phyloP scores from a whole-genome alignment of 2,329 filamentous ascomycete genomes.

The Colletotrichum sidae region DNA sequence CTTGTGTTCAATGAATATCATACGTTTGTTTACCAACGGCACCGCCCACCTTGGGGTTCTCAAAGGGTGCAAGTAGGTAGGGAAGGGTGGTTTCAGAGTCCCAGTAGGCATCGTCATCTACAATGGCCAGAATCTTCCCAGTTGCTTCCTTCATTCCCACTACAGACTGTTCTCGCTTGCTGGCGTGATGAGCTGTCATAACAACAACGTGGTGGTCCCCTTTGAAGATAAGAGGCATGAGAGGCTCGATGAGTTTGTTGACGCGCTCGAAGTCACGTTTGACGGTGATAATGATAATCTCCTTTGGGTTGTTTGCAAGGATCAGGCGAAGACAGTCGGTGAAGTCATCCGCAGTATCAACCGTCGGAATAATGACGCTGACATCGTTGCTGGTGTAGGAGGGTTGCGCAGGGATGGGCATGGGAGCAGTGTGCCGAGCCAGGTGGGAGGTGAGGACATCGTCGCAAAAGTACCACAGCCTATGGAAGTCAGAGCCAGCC shows the following conservation, averaged over 20 bases:
- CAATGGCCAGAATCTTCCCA: slow-evolving; percentile 42
- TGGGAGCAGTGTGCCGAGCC: neutral
- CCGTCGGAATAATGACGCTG: slow-evolving; percentile 44
- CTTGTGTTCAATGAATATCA: neutral
- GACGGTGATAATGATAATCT: slow-evolving; percentile 45
- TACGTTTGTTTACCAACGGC: slow-evolving; percentile 41
- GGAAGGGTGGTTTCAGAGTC: slow-evolving; percentile 24
- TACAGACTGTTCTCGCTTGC: slow-evolving; percentile 44
- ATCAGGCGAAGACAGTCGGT: slow-evolving; percentile 39
- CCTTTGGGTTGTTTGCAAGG: slow-evolving; percentile 40
- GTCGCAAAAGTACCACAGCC: slow-evolving; percentile 24
- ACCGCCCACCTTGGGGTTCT: slow-evolving; percentile 40
- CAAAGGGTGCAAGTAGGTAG: slow-evolving; percentile 43
- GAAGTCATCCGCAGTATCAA: slow-evolving; percentile 40
- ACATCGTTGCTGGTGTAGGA: slow-evolving; percentile 38
- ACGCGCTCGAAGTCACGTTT: slow-evolving; percentile 27
- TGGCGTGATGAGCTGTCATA: slow-evolving; percentile 35
- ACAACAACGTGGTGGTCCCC: slow-evolving; percentile 35
- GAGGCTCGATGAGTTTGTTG: slow-evolving; percentile 9
- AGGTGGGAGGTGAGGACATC: slow-evolving; percentile 18
- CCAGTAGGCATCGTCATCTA: slow-evolving; percentile 46
- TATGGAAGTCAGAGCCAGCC: neutral
- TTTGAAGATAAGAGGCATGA: neutral
- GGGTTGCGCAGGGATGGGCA: slow-evolving; percentile 20
- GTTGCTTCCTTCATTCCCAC: slow-evolving; percentile 38